Base-by-base conservation (phyloP, 208 protist genomes). In the Leishmania gerbilli region DNA sequence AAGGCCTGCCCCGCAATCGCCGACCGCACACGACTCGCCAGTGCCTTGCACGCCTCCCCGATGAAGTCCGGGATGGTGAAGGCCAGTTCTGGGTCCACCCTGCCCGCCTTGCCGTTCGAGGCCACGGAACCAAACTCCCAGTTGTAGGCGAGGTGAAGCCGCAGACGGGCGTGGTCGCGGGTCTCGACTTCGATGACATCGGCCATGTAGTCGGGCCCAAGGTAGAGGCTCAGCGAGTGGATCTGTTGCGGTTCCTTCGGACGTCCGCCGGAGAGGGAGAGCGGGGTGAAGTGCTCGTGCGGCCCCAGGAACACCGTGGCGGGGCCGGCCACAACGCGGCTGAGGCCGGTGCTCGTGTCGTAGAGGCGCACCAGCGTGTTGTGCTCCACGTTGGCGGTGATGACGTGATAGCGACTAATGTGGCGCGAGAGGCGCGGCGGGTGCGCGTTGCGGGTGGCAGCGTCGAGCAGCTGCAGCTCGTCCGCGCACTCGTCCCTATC, bases 1-100 rank as follows among this genome's bases (percentile, higher is more conserved):
- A 99, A 99, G 5, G 95, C 88, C 24, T 90, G 89, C 0, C 75
- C 47, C 6, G 98, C 98, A 21, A 99, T 96, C 62, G 90, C 90
- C 42, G 94, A 97, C 69, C 99, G 95, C 60, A 99, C 90, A 74
- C 96, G 91, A 58, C 94, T 98, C 31, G 97, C 98, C 53, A 99
- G 96, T 37, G 96, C 94, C 77, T 98, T 98, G 90, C 98, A 99
- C 27, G 91, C 90, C 87, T 99, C 97, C 31, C 99, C 98, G 64
- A 99, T 90, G 84, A 99, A 99, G 91, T 99, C 99, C 34, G 98
- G 92, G 19, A 98, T 89, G 40, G 84, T 85, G 86, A 99, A 99
- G 56, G 92, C 93, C 37, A 86, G 77, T 69, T 84, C 60, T 40
- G 84, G 80, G 56, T 87, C 69, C 19, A 80, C 71, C 37, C 76